Evolutionary conservation across 202 grass and related monocot species (phyloP), one percentile per base, ranked within the genome.

Genomic region (Panicum virgatum): DNA sequence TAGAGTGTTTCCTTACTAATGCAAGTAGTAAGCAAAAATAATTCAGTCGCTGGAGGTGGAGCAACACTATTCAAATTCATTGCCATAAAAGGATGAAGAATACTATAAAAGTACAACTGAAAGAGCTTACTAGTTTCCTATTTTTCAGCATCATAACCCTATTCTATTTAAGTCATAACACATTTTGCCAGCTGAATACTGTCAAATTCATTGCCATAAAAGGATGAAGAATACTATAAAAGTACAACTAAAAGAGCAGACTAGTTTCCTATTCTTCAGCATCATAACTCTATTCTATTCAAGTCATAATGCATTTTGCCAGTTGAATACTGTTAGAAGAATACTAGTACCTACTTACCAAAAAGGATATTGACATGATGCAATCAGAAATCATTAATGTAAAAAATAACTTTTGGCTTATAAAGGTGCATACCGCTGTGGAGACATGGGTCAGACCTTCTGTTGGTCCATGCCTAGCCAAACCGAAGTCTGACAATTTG

Each of bases 371-470:
- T 6, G 76, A 75, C 76, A 40, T 42, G 70, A 42, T 81, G 10
- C 37, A 23, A 19, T 57, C 3, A 22, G 30, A 78, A 59, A 20
- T 73, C 64, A 53, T 20, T 66, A 73, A 6, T 37, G 7, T 7
- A 59, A 79, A 67, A 60, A 44, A 52, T 29, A 30, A 53, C 6
- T 79, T 20, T 54, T 15, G 6, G 27, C 37, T 5, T 12, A 25
- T 61, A 72, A 38, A 66, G 36, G 12, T 79, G 39, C 89, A 60
- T 88, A 99, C 96, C 71, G 93, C 96, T 76, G 96, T 99, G 64
- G 96, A 96, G 66, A 99, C 93, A 77, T 99, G 96, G 63, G 91
- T 96, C 40, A 99, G 48, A 79, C 96, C 96, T 90, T 99, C 96
- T 1, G 86, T 32, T 30, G 96, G 96, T 82, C 96, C 96, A 84